Base-by-base conservation (phyloP, 2,329 filamentous ascomycete genomes). In the Ophiostoma sp. region DNA sequence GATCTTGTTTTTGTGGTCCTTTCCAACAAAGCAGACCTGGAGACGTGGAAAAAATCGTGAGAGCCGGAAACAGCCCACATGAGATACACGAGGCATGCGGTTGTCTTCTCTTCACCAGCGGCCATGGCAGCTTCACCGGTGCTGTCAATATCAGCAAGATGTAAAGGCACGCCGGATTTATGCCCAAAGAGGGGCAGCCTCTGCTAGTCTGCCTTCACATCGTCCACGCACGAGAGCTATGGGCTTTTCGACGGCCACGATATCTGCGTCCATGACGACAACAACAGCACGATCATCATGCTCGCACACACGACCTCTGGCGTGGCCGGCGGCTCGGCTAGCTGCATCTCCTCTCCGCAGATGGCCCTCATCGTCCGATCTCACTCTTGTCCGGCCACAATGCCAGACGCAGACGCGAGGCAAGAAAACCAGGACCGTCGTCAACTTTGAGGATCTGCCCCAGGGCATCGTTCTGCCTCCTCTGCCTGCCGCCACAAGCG, bases 381-480 rank as follows among this genome's bases (percentile, higher is more conserved):
- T 63, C 69, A 19, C 28, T 11, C n/a, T 12, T 15, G 9, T n/a
- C n/a, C n/a, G 9, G 70, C 48, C 64, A 19, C 39, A 19, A 42
- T 52, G 59, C 45, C 81, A 82, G 50, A 75, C 77, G 52, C 81
- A 82, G 50, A 75, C 77, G 52, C 83, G 87, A 78, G 85, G 86
- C 74, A 89, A 87, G 79, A 89, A 87, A 81, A 88, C 86, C 5
- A 86, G 80, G 78, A 85, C 86, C 2, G 85, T 85, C 1, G 76
- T 90, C 76, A 87, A 82, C 74, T 82, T 90, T 4, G 84, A 86
- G 11, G 88, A 90, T 69, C 82, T 91, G 42, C 87, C 87, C 5
- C 89, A 91, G 79, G 89, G 89, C 4, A 79, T 82, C 4, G 80
- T 91, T 55, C 82, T 85, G 59, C 76, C 83, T 28, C 76, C 83